phyloP scores from a whole-genome alignment of 345 rosid genomes.

The Ricinus communis region DNA sequence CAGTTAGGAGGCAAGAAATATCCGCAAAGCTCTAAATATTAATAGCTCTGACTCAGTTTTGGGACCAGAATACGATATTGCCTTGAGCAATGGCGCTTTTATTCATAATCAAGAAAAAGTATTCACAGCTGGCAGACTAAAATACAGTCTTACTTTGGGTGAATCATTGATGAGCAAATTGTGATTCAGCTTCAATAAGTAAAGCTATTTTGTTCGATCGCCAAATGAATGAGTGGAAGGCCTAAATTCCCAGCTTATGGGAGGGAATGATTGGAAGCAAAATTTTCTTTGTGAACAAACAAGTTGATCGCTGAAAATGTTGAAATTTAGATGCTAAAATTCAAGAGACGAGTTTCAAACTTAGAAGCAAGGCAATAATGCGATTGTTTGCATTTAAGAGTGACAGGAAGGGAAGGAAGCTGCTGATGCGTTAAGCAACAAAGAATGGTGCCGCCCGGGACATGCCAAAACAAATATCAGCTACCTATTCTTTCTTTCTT shows the following conservation, averaged over 20 bases:
- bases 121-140: constrained; percentile 11
- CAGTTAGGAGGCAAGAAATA: too few relatives aligned
- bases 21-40: too few relatives aligned
- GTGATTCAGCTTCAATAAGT: too few relatives aligned
- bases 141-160: too few relatives aligned
- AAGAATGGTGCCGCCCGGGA: not conserved
- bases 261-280: not conserved
- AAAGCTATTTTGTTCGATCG: too few relatives aligned
- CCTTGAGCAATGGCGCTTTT: not conserved
- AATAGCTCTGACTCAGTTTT: not conserved
- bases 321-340: constrained; percentile 5
- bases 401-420: not conserved
- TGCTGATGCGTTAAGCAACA: not conserved
- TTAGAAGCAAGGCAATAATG: constrained; percentile 13
- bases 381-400: not conserved
- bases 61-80: not conserved
- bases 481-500: not conserved
- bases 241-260: not conserved
- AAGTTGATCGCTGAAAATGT: not conserved
- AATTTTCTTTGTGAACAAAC: not conserved
- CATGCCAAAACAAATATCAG: not conserved
- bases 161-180: too few relatives aligned
- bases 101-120: not conserved
- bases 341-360: constrained; percentile 10
- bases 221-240: too few relatives aligned